Evolutionary conservation across 306 rosid genomes (phyloP).

Genomic region (Luffa aegyptiaca): DNA sequence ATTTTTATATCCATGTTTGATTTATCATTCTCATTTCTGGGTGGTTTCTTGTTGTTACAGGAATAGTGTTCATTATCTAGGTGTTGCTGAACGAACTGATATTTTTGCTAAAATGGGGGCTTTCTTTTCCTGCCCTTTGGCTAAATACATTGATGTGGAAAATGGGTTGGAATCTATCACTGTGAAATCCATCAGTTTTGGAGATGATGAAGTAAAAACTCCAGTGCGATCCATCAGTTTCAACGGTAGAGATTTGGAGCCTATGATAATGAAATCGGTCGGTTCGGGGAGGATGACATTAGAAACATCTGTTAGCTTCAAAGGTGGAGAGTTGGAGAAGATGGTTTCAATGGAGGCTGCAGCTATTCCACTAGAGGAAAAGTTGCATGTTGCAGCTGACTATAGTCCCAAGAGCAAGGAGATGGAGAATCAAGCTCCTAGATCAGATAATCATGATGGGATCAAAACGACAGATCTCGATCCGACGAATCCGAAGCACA

Average conservation of each 20-base stretch:
- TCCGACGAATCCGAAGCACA: background rate
- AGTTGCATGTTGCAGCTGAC: background rate
- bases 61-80: background rate
- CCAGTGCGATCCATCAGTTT: conserved; percentile 10
- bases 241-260: conserved; percentile 6
- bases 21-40: conserved; percentile 3
- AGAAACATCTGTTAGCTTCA: conserved; percentile 15
- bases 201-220: conserved; percentile 9
- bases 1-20: background rate
- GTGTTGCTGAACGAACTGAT: background rate
- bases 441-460: background rate
- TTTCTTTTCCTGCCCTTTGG: conserved; percentile 10
- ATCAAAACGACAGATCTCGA: background rate
- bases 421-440: background rate
- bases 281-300: conserved; percentile 1
- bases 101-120: conserved; percentile 9
- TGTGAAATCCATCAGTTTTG: conserved; percentile 12
- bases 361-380: background rate
- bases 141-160: conserved; percentile 6
- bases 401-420: background rate
- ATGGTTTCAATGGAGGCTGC: background rate
- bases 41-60: background rate
- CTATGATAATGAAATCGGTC: background rate
- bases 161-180: conserved; percentile 4
- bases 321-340: conserved; percentile 7